These are phyloP conservation scores for Fistulifera solaris DNA, from an alignment of 108 stramenopile species.

Conservation along the genomic window DNA sequence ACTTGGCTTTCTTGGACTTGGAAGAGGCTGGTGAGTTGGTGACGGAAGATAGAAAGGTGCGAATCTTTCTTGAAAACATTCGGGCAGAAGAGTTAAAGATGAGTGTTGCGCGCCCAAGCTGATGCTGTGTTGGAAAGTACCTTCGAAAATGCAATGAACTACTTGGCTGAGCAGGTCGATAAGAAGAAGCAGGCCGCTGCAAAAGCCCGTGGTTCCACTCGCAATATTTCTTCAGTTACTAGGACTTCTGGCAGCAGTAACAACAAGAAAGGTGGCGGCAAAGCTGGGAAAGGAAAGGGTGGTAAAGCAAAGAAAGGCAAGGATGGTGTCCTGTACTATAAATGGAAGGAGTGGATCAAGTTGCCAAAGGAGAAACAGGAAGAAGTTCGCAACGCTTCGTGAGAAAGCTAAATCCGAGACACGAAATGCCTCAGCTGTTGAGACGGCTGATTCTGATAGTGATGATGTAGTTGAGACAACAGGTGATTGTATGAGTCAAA, in stretches of 20 bases:
- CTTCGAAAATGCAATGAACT: background rate
- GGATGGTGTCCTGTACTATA: too few species aligned
- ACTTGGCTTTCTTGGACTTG: constrained; percentile 11
- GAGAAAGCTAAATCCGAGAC: too few species aligned
- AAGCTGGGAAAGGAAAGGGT: too few species aligned
- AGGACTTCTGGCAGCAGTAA: background rate
- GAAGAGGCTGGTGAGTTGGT: constrained; percentile 10
- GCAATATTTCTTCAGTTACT: background rate
- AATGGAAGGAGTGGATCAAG: too few species aligned
- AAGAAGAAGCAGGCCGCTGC: background rate
- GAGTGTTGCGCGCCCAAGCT: background rate
- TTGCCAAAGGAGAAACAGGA: too few species aligned
- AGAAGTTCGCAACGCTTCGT: too few species aligned
- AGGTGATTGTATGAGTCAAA: background rate
- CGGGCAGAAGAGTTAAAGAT: background rate
- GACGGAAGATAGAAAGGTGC: constrained; percentile 11
- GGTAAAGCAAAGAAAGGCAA: too few species aligned
- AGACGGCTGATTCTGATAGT: background rate
- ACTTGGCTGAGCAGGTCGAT: background rate
- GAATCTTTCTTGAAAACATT: constrained; percentile 9
- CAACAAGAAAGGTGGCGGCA: too few species aligned
- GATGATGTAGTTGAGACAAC: background rate
- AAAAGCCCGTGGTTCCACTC: background rate
- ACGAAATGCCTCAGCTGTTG: too few species aligned
- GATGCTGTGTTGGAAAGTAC: background rate